Conservation (phyloP, 2,329 filamentous ascomycete genomes). For the Mollisia scopiformis region DNA sequence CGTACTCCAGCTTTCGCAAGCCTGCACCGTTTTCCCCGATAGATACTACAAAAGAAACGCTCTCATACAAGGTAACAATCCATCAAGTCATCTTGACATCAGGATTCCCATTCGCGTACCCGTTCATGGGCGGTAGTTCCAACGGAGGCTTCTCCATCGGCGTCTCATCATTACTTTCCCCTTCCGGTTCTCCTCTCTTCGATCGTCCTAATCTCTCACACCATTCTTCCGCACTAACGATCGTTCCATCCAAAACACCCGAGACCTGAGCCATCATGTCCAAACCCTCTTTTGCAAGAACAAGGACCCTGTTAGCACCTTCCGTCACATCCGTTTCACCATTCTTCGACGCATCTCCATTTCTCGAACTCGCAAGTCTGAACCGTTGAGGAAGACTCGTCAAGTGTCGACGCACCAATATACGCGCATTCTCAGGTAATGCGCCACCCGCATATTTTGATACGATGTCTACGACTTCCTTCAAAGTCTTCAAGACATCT, state of each 20-base stretch:
- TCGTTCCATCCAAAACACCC: conserved; percentile 83
- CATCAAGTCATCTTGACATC: conserved; percentile 28
- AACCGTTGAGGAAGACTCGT: conserved; percentile 85
- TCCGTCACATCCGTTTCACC: conserved; percentile 49
- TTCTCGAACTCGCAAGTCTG: conserved; percentile 65
- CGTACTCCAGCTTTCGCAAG: background rate
- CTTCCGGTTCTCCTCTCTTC: conserved; percentile 34
- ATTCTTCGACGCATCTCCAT: conserved; percentile 33
- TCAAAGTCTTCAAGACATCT: conserved; percentile 78
- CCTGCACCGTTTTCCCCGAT: background rate
- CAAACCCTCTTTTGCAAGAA: conserved; percentile 86
- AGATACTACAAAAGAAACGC: conserved; percentile 3
- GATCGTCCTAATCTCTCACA: conserved; percentile 71
- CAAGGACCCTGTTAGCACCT: conserved; percentile 75
- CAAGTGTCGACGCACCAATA: conserved; percentile 81
- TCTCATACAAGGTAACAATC: conserved; percentile 4
- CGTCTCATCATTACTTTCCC: background rate
- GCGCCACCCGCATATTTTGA: conserved; percentile 91
- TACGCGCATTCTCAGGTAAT: conserved; percentile 83
- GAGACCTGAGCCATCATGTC: conserved; percentile 95
- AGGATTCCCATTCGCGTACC: conserved; percentile 8
- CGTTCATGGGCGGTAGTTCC: conserved; percentile 16
- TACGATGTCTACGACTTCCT: conserved; percentile 81
- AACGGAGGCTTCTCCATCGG: conserved; percentile 20
- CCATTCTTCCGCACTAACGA: conserved; percentile 91